Percentiles rank a stretch among this genome's conserved stretches.
Conservation (phyloP, 2,329 filamentous ascomycete genomes). For the Fusarium heterosporum region DNA sequence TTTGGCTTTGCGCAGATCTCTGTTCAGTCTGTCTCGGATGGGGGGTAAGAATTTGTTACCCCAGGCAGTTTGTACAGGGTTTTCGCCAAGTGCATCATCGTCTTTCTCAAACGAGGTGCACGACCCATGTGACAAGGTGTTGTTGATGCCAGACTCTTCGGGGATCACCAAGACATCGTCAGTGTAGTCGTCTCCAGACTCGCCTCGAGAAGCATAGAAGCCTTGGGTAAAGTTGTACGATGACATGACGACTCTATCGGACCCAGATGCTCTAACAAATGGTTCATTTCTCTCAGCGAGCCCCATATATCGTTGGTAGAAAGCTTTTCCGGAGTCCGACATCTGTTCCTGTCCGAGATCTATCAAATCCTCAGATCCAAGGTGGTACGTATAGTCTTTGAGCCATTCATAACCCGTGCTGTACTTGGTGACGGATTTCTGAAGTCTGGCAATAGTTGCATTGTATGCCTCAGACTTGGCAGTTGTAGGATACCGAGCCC, state of each 20-base stretch:
- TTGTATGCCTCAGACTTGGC: conserved; percentile 74
- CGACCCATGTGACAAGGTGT: conserved; percentile 80
- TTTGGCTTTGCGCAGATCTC: conserved; percentile 74
- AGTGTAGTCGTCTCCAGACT: conserved; percentile 57
- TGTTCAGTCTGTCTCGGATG: conserved; percentile 77
- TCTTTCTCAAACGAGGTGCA: conserved; percentile 78
- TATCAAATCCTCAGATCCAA: conserved; percentile 78
- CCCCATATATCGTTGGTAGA: conserved; percentile 77
- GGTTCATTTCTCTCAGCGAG: conserved; percentile 70
- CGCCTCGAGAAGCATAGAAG: conserved; percentile 66
- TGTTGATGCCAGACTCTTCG: conserved; percentile 76
- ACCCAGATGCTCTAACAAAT: conserved; percentile 78
- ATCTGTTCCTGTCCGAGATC: conserved; percentile 74
- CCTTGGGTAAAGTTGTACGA: conserved; percentile 81
- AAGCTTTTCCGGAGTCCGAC: conserved; percentile 79
- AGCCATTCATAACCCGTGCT: conserved; percentile 76
- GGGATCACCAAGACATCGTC: conserved; percentile 74
- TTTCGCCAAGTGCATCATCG: conserved; percentile 60
- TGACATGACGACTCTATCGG: conserved; percentile 78
- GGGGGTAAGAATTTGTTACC: conserved; percentile 71
- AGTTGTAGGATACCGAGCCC: conserved; percentile 81
- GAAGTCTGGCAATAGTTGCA: conserved; percentile 73
- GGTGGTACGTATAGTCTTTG: conserved; percentile 74
- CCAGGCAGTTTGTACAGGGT: conserved; percentile 68
- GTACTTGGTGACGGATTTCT: conserved; percentile 67